These are phyloP conservation scores for Crucibulum laeve DNA, from an alignment of 768 basidiomycete species.

Conservation along the genomic window DNA sequence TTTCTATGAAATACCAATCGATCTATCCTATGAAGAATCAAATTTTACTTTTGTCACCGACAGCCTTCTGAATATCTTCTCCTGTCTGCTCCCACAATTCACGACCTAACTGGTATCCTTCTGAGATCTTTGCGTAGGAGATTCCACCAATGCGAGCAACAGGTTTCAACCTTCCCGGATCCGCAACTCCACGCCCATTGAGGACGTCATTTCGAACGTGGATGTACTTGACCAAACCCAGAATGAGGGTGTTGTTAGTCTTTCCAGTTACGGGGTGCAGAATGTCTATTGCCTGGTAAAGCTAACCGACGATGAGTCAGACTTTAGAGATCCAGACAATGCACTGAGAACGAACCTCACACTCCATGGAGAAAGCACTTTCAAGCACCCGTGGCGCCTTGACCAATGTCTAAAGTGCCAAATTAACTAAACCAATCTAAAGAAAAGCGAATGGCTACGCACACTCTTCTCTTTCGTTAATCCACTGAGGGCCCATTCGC, in stretches of 20 bases:
- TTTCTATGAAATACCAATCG: too few relatives aligned
- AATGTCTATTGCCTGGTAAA: slow-evolving; percentile 39
- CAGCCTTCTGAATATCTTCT: slow-evolving; percentile 13
- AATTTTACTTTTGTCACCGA: too few relatives aligned
- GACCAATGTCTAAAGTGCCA: slow-evolving; percentile 36
- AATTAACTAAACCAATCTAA: neutral
- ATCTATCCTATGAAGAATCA: too few relatives aligned
- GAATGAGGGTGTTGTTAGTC: slow-evolving; percentile 36
- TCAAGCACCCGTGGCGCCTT: slow-evolving; percentile 57
- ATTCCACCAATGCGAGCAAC: slow-evolving; percentile 52
- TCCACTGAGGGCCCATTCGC: slow-evolving; percentile 62
- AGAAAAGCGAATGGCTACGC: slow-evolving; percentile 13
- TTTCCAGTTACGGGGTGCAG: slow-evolving; percentile 27
- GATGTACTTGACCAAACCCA: slow-evolving; percentile 51
- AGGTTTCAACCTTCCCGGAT: slow-evolving; percentile 43
- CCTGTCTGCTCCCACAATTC: slow-evolving; percentile 45
- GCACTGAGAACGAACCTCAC: slow-evolving; percentile 30
- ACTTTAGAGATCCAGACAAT: neutral
- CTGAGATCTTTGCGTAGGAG: slow-evolving; percentile 33
- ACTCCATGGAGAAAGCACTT: slow-evolving; percentile 63
- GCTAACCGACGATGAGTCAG: slow-evolving; percentile 28
- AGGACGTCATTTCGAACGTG: slow-evolving; percentile 53
- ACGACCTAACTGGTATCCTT: slow-evolving; percentile 56
- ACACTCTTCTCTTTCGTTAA: slow-evolving; percentile 56
- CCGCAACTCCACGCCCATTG: slow-evolving; percentile 30